These are phyloP conservation scores for Pseudozyma tsukubaensis DNA, from an alignment of 1,284 basidiomycete genomes.

Conservation along the genomic window DNA sequence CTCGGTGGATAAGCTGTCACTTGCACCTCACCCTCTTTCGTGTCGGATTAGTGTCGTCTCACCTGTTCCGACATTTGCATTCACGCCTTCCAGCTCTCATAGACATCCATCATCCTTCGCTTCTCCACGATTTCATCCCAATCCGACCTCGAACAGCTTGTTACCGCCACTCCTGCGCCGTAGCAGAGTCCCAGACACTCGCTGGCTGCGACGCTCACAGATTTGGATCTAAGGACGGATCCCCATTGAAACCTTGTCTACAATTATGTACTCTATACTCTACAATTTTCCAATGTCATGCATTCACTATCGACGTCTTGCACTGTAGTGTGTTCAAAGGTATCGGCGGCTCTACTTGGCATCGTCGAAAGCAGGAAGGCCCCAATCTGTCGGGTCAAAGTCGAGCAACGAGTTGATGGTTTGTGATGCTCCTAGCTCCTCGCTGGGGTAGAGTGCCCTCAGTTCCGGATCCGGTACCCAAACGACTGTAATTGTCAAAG, in stretches of 20 bases:
- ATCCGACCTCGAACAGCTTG: no score
- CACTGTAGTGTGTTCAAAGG: background rate
- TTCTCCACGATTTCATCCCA: no score
- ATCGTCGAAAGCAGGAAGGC: conserved; percentile 59
- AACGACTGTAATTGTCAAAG: conserved; percentile 39
- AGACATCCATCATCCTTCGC: background rate
- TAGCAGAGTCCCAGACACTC: no score
- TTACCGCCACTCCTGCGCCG: no score
- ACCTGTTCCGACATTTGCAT: conserved; percentile 1
- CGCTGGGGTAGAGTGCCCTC: conserved; percentile 36
- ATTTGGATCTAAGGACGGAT: background rate
- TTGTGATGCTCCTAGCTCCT: conserved; percentile 59
- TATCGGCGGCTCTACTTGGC: background rate
- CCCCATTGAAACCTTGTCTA: conserved; percentile 1
- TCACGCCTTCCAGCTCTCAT: background rate
- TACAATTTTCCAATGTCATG: conserved; percentile 1
- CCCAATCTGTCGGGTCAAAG: conserved; percentile 64
- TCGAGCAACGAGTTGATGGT: conserved; percentile 61
- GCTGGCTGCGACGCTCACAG: no score
- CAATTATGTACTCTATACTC: conserved; percentile 17
- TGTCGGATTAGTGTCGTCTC: no score
- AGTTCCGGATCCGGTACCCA: conserved; percentile 66
- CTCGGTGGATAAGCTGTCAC: conserved; percentile 29
- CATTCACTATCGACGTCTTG: background rate
- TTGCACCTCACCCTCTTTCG: background rate